These are phyloP conservation scores for Paracamarosporium sp. DNA, from an alignment of 2,329 filamentous ascomycete species.

Conservation along the genomic window DNA sequence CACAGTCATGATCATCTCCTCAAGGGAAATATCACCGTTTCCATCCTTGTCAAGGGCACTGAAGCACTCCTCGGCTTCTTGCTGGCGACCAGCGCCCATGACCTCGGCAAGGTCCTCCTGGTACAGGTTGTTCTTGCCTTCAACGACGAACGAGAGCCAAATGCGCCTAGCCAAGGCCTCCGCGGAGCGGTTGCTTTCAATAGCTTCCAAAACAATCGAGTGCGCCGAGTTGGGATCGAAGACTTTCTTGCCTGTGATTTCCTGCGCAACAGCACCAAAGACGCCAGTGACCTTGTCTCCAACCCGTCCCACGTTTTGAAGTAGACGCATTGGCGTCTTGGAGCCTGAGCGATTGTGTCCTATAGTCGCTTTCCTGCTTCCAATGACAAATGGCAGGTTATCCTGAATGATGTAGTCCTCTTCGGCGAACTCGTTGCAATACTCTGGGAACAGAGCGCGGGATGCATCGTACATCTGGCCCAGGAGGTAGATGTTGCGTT, in stretches of 20 bases:
- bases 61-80: constrained; percentile 88
- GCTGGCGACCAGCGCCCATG: constrained; percentile 74
- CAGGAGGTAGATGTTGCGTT: constrained; percentile 82
- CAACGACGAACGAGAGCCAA: constrained; percentile 98
- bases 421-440: constrained; percentile 87
- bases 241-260: constrained; percentile 93
- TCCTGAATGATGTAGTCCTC: constrained; percentile 94
- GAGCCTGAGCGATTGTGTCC: constrained; percentile 64
- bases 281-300: constrained; percentile 93
- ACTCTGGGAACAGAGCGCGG: constrained; percentile 85
- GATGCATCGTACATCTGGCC: constrained; percentile 91
- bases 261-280: constrained; percentile 91
- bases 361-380: constrained; percentile 59
- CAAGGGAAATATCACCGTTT: constrained; percentile 93
- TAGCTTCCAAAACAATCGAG: constrained; percentile 84
- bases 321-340: constrained; percentile 78
- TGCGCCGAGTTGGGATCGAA: constrained; percentile 93
- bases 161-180: constrained; percentile 93
- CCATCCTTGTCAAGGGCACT: constrained; percentile 79
- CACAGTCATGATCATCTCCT: constrained; percentile 92
- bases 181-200: constrained; percentile 82
- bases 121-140: constrained; percentile 81
- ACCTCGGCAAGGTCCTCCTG: constrained; percentile 87
- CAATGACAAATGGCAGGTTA: constrained; percentile 66
- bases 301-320: constrained; percentile 73